These are phyloP conservation scores for Penicillium antarcticum DNA, from an alignment of 495 filamentous ascomycete genomes.

Conservation along the genomic window DNA sequence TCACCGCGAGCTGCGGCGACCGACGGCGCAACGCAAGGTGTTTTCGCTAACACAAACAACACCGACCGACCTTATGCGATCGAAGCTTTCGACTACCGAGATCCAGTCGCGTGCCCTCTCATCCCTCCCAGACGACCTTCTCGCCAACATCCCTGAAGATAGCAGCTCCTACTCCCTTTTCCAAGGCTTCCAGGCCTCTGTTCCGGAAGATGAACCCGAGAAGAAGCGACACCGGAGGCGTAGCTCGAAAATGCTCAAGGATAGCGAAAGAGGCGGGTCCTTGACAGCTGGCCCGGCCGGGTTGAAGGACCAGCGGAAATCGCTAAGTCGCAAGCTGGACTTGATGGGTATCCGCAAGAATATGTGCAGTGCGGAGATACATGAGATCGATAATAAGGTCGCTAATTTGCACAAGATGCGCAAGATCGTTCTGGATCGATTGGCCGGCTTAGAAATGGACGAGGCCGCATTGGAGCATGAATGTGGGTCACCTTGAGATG, in stretches of 20 bases:
- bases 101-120: slow-evolving; percentile 92
- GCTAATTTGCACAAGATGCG: slow-evolving; percentile 91
- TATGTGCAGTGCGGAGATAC: slow-evolving; percentile 95
- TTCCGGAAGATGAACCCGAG: slow-evolving; percentile 69
- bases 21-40: slow-evolving; percentile 79
- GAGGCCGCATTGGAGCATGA: slow-evolving; percentile 89
- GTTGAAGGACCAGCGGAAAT: slow-evolving; percentile 72
- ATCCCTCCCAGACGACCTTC: slow-evolving; percentile 85
- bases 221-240: slow-evolving; percentile 68
- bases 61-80: slow-evolving; percentile 88
- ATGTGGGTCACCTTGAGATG: slow-evolving; percentile 45
- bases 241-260: slow-evolving; percentile 69
- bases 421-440: slow-evolving; percentile 83
- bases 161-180: slow-evolving; percentile 88
- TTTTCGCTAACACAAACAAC: slow-evolving; percentile 85
- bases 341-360: slow-evolving; percentile 93
- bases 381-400: slow-evolving; percentile 95
- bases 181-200: slow-evolving; percentile 89
- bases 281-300: slow-evolving; percentile 62
- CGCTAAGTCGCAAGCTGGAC: slow-evolving; percentile 77
- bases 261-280: slow-evolving; percentile 47
- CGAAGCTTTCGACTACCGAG: slow-evolving; percentile 84
- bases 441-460: slow-evolving; percentile 88
- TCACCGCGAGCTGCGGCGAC: slow-evolving; percentile 80
- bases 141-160: slow-evolving; percentile 80